Evolutionary conservation across 2,329 filamentous ascomycete genomes (phyloP), one percentile per base, ranked within the genome.

Genomic region (Talaromyces funiculosus): DNA sequence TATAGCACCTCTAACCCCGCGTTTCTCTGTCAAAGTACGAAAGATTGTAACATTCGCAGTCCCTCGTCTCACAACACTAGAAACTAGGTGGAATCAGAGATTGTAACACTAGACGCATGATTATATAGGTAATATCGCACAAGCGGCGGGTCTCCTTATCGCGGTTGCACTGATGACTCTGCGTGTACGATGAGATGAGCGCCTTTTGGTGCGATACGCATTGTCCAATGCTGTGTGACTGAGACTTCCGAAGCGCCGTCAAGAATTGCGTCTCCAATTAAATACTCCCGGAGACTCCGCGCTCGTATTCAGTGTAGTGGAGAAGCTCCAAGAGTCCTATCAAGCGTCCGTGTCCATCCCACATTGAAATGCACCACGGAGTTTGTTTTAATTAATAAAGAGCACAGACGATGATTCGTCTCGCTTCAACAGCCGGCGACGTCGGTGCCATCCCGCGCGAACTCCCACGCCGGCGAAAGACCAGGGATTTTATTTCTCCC

Each of bases 391-490:
- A 38, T 40, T 31, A 49, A 42, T 31, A 49, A 42, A 42, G 26
- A 10, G 57, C 57, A 59, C 57, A 31, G 57, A 59, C 45, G 16
- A n/a, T 35, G 22, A 53, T 24, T 53, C 33, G 31, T 42, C 37
- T 20, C n/a, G n/a, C n/a, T 54, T 35, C 33, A 54, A 29, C 33
- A 40, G 33, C 51, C 45, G 22, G 45, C 45, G 3, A 40, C 22
- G 31, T 33, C 43, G 59, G 59, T 54, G 53, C 51, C 37, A 45
- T 45, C 20, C 42, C 42, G 22, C 42, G 16, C 33, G 31, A 18
- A 16, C 43, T 38, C 22, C 20, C 56, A 24, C 22, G 47, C 59
- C 54, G 57, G 29, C 31, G 42, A 18, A 35, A 45, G 12, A 3
- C 31, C 54, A 31, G 29, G 26, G 29, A 29, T 43, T 61, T 33